A percentile compares a stretch with the other conserved stretches of the same genome.
These are phyloP conservation scores for Malus sylvestris DNA, from an alignment of 306 rosid genomes.

Conservation along the genomic window DNA sequence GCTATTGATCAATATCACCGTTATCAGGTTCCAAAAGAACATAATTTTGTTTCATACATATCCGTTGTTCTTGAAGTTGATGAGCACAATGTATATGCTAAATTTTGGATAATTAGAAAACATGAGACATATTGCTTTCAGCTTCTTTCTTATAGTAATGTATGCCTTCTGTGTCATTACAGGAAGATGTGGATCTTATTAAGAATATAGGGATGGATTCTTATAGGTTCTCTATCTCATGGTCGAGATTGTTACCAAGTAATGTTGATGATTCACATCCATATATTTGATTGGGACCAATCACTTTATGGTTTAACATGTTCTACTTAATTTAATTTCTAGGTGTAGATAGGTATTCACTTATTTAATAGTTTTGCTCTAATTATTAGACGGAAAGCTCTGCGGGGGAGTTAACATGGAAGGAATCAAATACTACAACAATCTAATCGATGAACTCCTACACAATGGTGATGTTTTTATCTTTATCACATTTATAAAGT, in stretches of 20 bases:
- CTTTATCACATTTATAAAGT: no score
- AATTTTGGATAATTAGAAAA: no score
- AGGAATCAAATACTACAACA: constrained; percentile 50
- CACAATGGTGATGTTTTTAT: constrained; percentile 26
- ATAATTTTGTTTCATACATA: background rate
- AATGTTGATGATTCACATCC: background rate
- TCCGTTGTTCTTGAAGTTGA: no score
- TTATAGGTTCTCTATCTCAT: constrained; percentile 61
- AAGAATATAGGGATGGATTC: constrained; percentile 56
- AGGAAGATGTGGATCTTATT: constrained; percentile 56
- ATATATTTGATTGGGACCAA: background rate
- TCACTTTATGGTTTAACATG: background rate
- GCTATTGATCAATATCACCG: constrained; percentile 27
- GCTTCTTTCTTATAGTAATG: background rate
- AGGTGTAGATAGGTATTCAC: background rate
- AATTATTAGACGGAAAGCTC: constrained; percentile 34
- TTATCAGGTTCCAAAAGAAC: background rate
- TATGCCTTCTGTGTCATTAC: background rate
- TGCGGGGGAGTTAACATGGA: constrained; percentile 47
- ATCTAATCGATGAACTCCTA: constrained; percentile 44
- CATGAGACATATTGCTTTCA: background rate
- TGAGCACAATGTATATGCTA: no score
- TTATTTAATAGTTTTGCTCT: background rate
- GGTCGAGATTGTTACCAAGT: constrained; percentile 71
- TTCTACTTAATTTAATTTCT: background rate